Evolutionary conservation across 495 filamentous ascomycete species (phyloP), one percentile per base, ranked within the genome.

Genomic region (Hapsidospora chrysogenum): DNA sequence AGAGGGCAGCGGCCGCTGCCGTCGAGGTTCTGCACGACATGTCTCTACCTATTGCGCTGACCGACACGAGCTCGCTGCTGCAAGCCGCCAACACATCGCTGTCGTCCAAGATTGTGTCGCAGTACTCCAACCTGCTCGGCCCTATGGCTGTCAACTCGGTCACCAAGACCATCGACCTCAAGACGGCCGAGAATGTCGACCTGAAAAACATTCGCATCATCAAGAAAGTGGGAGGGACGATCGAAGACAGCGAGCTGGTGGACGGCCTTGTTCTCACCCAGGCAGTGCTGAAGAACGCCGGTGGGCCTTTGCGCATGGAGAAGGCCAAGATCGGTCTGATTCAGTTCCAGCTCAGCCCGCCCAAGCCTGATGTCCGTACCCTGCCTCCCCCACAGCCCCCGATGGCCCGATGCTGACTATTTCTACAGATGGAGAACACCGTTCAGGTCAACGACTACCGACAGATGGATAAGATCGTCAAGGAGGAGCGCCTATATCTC

Each of bases 401-500:
- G 37, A 39, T 27, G 27, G 21, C 16, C 14, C 13, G 23, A 36
- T 32, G 37, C 46, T 50, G 36, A 48, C 20, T 19, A 17, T 17
- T 11, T 17, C 35, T 41, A 37, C 41, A 89, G 80, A 96, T 97
- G 89, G 89, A 97, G 58, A 97, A 97, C 61, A 85, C 89, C 57
- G 93, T 97, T 44, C 78, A 92, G 7, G 89, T 97, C 31, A 96
- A 97, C 57, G 89, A 97, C 65, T 97, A 97, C 69, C 70, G 89
- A 40, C 89, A 97, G 58, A 97, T 97, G 89, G 89, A 97, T 60
- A 97, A 95, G 68, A 97, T 97, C 45, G 68, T 97, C 37, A 97
- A 97, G 58, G 89, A 97, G 61, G 89, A 97, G 64, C 83, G 92
- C 39, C 84, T 85, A 40, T 97, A 97, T 58, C 69, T 97, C 39